These are phyloP conservation scores for Cordyceps pruinosa DNA, from an alignment of 2,329 filamentous ascomycete species.

Conservation along the genomic window DNA sequence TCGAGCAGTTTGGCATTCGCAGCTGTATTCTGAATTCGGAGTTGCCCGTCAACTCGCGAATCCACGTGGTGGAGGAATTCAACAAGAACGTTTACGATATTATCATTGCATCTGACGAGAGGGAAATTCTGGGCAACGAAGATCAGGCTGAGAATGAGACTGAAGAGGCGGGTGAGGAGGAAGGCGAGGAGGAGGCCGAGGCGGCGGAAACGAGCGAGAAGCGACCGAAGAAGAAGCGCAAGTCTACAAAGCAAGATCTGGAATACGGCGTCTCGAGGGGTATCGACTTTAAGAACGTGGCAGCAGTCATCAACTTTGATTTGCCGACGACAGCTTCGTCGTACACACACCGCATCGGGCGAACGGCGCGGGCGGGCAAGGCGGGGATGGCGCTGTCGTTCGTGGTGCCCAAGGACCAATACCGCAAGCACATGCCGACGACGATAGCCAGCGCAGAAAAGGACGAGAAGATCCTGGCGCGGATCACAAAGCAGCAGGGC, in stretches of 20 bases:
- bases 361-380: slow-evolving; percentile 85
- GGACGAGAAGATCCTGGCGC: slow-evolving; percentile 77
- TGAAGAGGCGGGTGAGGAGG: slow-evolving; percentile 33
- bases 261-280: slow-evolving; percentile 95
- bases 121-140: slow-evolving; percentile 66
- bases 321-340: slow-evolving; percentile 81
- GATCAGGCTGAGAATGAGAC: slow-evolving; percentile 35
- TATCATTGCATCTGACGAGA: slow-evolving; percentile 88
- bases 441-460: slow-evolving; percentile 66
- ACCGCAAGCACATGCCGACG: slow-evolving; percentile 85
- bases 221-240: slow-evolving; percentile 52
- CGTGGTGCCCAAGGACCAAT: slow-evolving; percentile 73
- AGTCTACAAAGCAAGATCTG: slow-evolving; percentile 60
- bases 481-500: slow-evolving; percentile 70
- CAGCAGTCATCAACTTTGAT: slow-evolving; percentile 94
- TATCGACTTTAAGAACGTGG: slow-evolving; percentile 90
- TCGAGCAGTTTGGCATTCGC: slow-evolving; percentile 94
- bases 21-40: slow-evolving; percentile 93
- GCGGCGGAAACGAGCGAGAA: slow-evolving; percentile 22
- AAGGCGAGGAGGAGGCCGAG: slow-evolving; percentile 28
- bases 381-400: slow-evolving; percentile 95
- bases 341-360: slow-evolving; percentile 94
- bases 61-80: slow-evolving; percentile 95
- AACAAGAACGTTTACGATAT: slow-evolving; percentile 97
- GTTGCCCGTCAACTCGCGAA: slow-evolving; percentile 81